A percentile compares a stretch with the other conserved stretches of the same genome.
Conservation (phyloP, 1,284 basidiomycete species). For the Apiotrichum gamsii region DNA sequence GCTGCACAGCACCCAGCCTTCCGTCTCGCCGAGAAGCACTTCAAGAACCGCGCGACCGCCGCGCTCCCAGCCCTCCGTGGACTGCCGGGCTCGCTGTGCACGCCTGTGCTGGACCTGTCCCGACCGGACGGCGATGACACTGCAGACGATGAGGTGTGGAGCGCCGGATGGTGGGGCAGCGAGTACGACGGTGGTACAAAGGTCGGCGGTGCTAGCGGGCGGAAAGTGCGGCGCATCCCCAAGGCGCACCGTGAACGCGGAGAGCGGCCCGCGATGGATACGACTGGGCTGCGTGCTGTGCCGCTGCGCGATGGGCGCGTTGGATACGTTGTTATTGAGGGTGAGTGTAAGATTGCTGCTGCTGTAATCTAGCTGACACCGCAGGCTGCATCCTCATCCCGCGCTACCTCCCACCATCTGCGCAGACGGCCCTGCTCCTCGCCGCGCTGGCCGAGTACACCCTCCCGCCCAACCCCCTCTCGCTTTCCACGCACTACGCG, state of each 20-base stretch:
- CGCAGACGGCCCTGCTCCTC: conserved; percentile 61
- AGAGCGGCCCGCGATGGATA: conserved; percentile 22
- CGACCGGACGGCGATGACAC: conserved; percentile 23
- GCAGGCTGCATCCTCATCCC: conserved; percentile 76
- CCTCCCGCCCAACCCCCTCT: conserved; percentile 71
- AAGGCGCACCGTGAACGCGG: conserved; percentile 28
- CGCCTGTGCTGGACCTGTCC: conserved; percentile 36
- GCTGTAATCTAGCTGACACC: neutral
- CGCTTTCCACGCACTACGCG: conserved; percentile 74
- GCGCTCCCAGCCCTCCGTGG: conserved; percentile 24
- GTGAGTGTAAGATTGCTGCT: conserved; percentile 12
- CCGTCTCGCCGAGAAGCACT: conserved; percentile 44
- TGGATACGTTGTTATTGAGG: conserved; percentile 38
- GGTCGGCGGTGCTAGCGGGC: neutral
- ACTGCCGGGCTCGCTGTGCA: conserved; percentile 6
- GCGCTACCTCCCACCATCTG: conserved; percentile 55
- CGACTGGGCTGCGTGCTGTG: conserved; percentile 13
- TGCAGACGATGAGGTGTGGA: conserved; percentile 38
- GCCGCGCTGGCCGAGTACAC: conserved; percentile 71
- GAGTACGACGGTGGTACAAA: too few relatives aligned
- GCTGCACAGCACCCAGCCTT: conserved; percentile 32
- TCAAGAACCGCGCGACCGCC: conserved; percentile 37
- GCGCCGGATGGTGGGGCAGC: conserved; percentile 41
- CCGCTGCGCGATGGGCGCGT: conserved; percentile 21
- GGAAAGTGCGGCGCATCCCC: conserved; percentile 9